Evolutionary conservation across 2,329 filamentous ascomycete genomes (phyloP).

Genomic region (Colletotrichum eremochloae): DNA sequence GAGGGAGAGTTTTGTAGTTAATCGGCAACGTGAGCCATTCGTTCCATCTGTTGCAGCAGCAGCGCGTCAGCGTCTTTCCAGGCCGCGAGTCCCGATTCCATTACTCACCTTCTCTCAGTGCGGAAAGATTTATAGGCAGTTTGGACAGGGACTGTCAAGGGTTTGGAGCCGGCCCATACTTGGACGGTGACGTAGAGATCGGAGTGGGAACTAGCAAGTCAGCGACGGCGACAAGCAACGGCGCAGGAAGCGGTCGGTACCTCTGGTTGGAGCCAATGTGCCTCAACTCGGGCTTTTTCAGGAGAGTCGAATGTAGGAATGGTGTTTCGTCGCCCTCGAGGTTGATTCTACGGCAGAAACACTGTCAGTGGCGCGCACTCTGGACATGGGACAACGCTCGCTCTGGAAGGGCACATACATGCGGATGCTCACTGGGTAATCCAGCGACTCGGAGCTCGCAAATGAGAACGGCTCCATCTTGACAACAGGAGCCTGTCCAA

Average conservation of each 20-base stretch:
- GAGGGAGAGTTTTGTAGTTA: constrained; percentile 83
- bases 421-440: constrained; percentile 77
- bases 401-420: constrained; percentile 61
- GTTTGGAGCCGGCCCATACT: constrained; percentile 96
- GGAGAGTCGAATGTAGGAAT: constrained; percentile 73
- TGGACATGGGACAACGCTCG: not conserved
- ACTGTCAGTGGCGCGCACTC: constrained; percentile 13
- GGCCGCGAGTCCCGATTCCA: not conserved
- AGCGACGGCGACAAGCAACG: constrained; percentile 44
- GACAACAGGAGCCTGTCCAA: constrained; percentile 36
- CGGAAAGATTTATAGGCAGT: constrained; percentile 95
- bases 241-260: constrained; percentile 53
- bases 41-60: constrained; percentile 76
- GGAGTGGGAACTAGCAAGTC: constrained; percentile 73
- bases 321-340: constrained; percentile 60
- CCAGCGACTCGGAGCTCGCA: constrained; percentile 86
- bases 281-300: constrained; percentile 83
- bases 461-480: constrained; percentile 96
- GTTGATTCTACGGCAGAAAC: constrained; percentile 56
- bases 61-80: constrained; percentile 29
- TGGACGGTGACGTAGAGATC: constrained; percentile 95
- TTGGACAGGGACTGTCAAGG: constrained; percentile 90
- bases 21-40: constrained; percentile 95
- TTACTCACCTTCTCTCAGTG: constrained; percentile 70
- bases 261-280: constrained; percentile 89